Evolutionary conservation across 1,284 basidiomycete genomes (phyloP).

Genomic region (Rhodotorula sp.): DNA sequence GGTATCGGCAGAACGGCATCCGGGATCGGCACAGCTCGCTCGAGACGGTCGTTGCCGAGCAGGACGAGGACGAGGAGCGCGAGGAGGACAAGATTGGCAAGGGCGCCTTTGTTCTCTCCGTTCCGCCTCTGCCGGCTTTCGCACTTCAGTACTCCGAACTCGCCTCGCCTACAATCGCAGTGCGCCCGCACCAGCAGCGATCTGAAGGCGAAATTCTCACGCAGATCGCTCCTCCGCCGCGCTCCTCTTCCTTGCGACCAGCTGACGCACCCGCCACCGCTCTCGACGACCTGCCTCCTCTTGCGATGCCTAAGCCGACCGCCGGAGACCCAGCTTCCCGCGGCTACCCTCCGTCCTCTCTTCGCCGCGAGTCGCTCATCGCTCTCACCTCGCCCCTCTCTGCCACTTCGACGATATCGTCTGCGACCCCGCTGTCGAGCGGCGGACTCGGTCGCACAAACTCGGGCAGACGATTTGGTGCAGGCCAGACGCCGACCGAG

Average conservation of each 20-base stretch:
- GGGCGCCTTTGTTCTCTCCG: conserved; percentile 7
- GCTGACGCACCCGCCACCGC: too few relatives aligned
- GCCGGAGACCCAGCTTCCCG: neutral
- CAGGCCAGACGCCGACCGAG: conserved; percentile 24
- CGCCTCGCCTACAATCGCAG: conserved; percentile 6
- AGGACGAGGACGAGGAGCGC: neutral
- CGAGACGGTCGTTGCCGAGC: conserved; percentile 10
- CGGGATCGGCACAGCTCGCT: conserved; percentile 4
- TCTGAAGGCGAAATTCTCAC: neutral
- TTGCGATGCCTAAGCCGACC: neutral
- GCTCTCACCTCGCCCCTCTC: neutral
- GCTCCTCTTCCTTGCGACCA: neutral
- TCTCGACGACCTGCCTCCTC: too few relatives aligned
- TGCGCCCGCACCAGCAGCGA: neutral
- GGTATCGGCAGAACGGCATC: neutral
- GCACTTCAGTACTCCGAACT: neutral
- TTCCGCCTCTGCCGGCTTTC: neutral
- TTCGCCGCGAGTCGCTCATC: neutral
- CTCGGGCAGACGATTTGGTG: conserved; percentile 19
- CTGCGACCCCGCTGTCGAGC: neutral
- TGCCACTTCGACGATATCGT: neutral
- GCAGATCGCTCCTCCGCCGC: conserved; percentile 1
- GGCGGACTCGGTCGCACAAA: neutral
- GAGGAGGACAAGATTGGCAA: neutral
- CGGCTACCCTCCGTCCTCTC: neutral